Base-by-base conservation (phyloP, 441 rosid species). In the Macaranga tanarius region DNA sequence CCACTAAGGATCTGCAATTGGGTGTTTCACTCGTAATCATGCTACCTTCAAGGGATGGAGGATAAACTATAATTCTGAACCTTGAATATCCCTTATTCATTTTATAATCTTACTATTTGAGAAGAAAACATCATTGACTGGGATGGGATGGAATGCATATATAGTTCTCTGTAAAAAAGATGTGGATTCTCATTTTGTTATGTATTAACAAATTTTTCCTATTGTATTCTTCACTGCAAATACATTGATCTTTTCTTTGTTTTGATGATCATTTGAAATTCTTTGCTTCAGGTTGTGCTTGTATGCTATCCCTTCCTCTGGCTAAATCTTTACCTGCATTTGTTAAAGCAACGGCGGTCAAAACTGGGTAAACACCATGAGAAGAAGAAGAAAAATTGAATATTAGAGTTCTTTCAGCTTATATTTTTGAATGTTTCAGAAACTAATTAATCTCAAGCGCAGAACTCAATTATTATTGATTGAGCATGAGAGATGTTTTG, bases 271-370 rank as follows among this genome's bases (percentile, higher is more conserved):
- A 65, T 64, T 70, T 74, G 61, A 55, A 69, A 63, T 71, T 70
- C 17, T 67, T 79, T 48, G 55, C 13, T 44, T 51, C 88, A 92
- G 99, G 93, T 56, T 72, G 20, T 84, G 47, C 87, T 94, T 74
- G 59, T 89, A 67, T 48, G 81, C 65, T 94, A 94, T 70, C 98
- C 98, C 5, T 84, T 92, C 78, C 84, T 84, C 63, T 92, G 92
- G 93, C 70, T 88, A 74, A 90, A 84, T 66, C 95, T 92, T 66
- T 92, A 90, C 84, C 77, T 83, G 60, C 87, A 90, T 77, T 73
- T 94, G 78, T 76, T 89, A 74, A 90, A 84, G 83, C 99, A 90
- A 75, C 82, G 97, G 22, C 80, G 65, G 58, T 82, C 86, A 28
- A 94, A 89, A 81, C 82, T 94, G 51, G 80, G 90, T 2, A 86